phyloP scores from a whole-genome alignment of 805 yeast species.

The Nakazawaea peltata region DNA sequence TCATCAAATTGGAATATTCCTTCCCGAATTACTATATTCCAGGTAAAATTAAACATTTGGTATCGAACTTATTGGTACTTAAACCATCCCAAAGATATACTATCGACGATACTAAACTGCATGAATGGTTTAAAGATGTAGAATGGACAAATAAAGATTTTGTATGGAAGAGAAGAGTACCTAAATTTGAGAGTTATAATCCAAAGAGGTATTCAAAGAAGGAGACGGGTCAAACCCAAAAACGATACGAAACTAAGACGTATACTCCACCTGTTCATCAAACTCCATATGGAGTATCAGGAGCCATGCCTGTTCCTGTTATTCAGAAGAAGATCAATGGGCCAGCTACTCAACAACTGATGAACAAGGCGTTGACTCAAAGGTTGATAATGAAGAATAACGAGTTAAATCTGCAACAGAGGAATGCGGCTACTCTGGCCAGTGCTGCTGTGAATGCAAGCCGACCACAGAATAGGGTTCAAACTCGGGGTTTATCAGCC shows the following conservation, averaged over 20 bases:
- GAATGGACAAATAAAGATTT: slow-evolving; percentile 59
- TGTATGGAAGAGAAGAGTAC: slow-evolving; percentile 66
- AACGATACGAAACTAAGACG: not conserved
- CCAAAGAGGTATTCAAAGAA: slow-evolving; percentile 20
- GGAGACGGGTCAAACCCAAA: no score
- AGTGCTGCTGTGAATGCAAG: slow-evolving; percentile 17
- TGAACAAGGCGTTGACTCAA: slow-evolving; percentile 25
- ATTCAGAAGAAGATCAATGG: slow-evolving; percentile 22
- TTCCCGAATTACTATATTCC: slow-evolving; percentile 66
- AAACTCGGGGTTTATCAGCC: not conserved
- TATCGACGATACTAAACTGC: slow-evolving; percentile 49
- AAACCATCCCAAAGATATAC: slow-evolving; percentile 63
- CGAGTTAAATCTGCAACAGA: slow-evolving; percentile 17
- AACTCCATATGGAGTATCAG: slow-evolving; percentile 15
- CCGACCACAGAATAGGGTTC: not conserved
- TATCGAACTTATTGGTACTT: slow-evolving; percentile 56
- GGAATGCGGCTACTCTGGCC: slow-evolving; percentile 11
- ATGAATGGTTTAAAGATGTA: slow-evolving; percentile 61
- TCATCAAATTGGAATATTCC: slow-evolving; percentile 65
- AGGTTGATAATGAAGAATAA: slow-evolving; percentile 22
- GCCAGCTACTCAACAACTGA: slow-evolving; percentile 23
- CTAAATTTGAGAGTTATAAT: slow-evolving; percentile 63
- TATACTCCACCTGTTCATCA: slow-evolving; percentile 6
- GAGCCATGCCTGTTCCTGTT: slow-evolving; percentile 19
- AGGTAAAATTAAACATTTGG: slow-evolving; percentile 52